Evolutionary conservation across 495 filamentous ascomycete genomes (phyloP).

Genomic region (Tuber aestivum): DNA sequence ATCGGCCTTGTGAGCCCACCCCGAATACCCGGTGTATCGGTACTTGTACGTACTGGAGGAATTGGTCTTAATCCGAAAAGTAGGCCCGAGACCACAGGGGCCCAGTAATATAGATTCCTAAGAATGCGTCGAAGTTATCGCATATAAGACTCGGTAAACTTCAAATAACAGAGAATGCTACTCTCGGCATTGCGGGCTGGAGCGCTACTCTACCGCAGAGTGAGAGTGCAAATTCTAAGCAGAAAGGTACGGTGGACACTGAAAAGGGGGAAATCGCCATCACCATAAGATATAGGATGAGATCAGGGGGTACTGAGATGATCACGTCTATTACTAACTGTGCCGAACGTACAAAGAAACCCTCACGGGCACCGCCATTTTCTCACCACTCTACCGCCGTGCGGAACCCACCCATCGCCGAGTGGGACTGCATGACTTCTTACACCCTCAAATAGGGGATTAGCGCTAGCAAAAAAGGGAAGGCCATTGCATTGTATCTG

Average conservation of each 20-base stretch:
- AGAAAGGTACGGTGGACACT: not conserved
- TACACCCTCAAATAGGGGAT: not conserved
- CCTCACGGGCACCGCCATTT: not conserved
- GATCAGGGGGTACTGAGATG: not conserved
- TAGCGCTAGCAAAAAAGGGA: not conserved
- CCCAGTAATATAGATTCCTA: not conserved
- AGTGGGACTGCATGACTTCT: not conserved
- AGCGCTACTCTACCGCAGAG: not conserved
- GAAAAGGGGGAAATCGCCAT: not conserved
- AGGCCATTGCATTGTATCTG: not conserved
- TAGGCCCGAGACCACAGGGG: not conserved
- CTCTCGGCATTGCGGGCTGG: not conserved
- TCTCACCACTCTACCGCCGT: not conserved
- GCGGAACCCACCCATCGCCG: not conserved
- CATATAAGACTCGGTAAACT: too few relatives aligned
- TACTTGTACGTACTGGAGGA: too few relatives aligned
- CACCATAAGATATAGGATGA: not conserved
- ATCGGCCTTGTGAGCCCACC: not conserved
- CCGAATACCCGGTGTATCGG: too few relatives aligned
- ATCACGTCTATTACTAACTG: not conserved
- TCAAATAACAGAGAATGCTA: not conserved
- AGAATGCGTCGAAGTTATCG: not conserved
- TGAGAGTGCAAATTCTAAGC: not conserved
- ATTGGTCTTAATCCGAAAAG: not conserved
- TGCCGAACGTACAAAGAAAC: too few relatives aligned